Conservation (phyloP, 2,329 filamentous ascomycete genomes). For the Macrophomina phaseolina region DNA sequence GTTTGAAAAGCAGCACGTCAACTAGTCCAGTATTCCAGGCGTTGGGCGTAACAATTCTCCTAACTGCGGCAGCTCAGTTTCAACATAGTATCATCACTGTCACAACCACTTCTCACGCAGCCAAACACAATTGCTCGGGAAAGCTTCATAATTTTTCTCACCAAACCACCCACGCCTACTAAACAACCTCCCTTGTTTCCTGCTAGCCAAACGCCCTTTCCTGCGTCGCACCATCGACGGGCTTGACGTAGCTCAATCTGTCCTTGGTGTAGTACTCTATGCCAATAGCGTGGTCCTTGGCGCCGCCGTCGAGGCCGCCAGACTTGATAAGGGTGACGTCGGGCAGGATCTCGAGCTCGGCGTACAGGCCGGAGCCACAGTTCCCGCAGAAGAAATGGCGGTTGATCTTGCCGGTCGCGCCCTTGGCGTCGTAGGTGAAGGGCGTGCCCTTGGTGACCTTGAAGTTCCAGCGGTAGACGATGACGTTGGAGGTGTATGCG, state of each 20-base stretch:
- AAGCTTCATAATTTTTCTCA: too few relatives aligned
- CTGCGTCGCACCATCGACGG: constrained; percentile 56
- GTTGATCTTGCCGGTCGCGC: constrained; percentile 60
- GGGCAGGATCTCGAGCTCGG: constrained; percentile 57
- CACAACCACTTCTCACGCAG: too few relatives aligned
- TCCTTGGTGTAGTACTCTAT: constrained; percentile 62
- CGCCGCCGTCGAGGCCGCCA: constrained; percentile 57
- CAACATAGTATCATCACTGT: too few relatives aligned
- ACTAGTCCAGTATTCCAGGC: too few relatives aligned
- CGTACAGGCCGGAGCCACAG: constrained; percentile 51
- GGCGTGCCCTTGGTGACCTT: constrained; percentile 57
- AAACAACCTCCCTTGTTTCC: too few relatives aligned
- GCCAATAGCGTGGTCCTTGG: constrained; percentile 50
- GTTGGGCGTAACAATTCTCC: too few relatives aligned
- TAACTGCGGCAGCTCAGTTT: too few relatives aligned
- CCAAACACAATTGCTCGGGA: too few relatives aligned
- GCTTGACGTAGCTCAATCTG: constrained; percentile 52
- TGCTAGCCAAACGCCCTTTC: constrained; percentile 41
- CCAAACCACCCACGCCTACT: too few relatives aligned
- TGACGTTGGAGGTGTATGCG: constrained; percentile 61
- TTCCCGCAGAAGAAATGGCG: constrained; percentile 61
- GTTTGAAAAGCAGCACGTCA: too few relatives aligned
- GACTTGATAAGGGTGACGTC: constrained; percentile 58
- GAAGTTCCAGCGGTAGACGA: constrained; percentile 56
- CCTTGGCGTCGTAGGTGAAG: constrained; percentile 55